Evolutionary conservation across 1,139 yeast species (phyloP).

Genomic region (Saccharomyces uvarum): DNA sequence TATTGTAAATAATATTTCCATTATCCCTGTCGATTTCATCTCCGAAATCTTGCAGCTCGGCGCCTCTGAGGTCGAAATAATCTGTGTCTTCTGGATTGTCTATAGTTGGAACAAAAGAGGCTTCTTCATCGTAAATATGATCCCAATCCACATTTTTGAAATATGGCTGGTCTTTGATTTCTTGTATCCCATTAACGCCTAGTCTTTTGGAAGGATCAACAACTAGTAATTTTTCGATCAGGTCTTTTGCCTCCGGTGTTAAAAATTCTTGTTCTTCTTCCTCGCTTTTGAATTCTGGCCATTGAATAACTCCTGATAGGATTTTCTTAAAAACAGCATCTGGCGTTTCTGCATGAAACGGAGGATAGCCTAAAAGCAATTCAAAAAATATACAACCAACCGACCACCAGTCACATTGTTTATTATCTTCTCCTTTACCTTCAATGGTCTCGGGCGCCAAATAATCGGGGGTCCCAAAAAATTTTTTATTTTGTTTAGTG

Average conservation of each 20-base stretch:
- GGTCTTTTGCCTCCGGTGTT: slow-evolving; percentile 63
- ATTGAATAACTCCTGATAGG: slow-evolving; percentile 61
- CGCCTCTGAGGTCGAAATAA: slow-evolving; percentile 89
- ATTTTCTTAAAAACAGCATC: slow-evolving; percentile 78
- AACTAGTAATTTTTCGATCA: slow-evolving; percentile 54
- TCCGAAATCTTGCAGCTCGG: slow-evolving; percentile 57
- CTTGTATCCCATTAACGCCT: slow-evolving; percentile 71
- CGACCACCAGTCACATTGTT: slow-evolving; percentile 95
- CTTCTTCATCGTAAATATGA: slow-evolving; percentile 60
- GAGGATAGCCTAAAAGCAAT: slow-evolving; percentile 87
- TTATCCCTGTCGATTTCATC: slow-evolving; percentile 34
- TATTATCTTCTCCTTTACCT: slow-evolving; percentile 75
- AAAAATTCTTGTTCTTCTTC: slow-evolving; percentile 49
- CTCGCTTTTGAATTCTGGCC: slow-evolving; percentile 62
- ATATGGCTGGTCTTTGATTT: slow-evolving; percentile 70
- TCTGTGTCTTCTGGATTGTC: slow-evolving; percentile 86
- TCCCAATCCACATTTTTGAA: slow-evolving; percentile 72
- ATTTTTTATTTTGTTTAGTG: slow-evolving; percentile 38
- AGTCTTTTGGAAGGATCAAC: slow-evolving; percentile 59
- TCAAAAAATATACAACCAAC: slow-evolving; percentile 93
- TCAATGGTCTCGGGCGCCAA: slow-evolving; percentile 92
- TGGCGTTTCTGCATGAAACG: slow-evolving; percentile 81
- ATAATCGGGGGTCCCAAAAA: slow-evolving; percentile 97
- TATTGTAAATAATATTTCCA: slow-evolving; percentile 1
- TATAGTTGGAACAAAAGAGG: slow-evolving; percentile 73